Conservation (phyloP, 306 rosid genomes). For the Quercus alba region DNA sequence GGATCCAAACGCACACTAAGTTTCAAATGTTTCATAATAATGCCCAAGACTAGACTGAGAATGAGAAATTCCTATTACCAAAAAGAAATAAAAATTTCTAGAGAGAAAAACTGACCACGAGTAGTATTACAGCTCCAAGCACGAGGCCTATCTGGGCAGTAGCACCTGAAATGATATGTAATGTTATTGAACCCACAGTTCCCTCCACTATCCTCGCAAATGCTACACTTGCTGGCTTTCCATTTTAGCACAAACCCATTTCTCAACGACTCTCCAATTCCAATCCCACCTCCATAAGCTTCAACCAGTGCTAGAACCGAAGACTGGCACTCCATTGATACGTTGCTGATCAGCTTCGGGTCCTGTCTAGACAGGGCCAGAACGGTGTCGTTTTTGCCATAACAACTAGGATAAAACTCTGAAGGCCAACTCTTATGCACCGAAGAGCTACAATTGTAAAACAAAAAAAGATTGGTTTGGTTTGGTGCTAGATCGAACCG, state of each 20-base stretch:
- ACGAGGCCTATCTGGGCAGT: conserved; percentile 15
- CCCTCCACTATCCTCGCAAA: conserved; percentile 10
- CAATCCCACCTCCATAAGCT: too few relatives aligned
- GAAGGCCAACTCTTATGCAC: too few relatives aligned
- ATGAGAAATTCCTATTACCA: too few relatives aligned
- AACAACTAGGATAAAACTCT: conserved; percentile 6
- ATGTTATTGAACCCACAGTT: conserved; percentile 23
- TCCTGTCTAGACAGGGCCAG: conserved; percentile 8
- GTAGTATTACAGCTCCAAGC: background rate
- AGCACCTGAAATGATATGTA: background rate
- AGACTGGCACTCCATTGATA: background rate
- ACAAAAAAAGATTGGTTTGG: too few relatives aligned
- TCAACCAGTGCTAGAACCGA: too few relatives aligned
- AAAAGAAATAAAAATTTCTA: too few relatives aligned
- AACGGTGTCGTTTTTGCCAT: background rate
- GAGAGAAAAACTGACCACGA: conserved; percentile 18
- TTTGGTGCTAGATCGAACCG: too few relatives aligned
- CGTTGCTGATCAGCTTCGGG: background rate
- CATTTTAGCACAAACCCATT: background rate
- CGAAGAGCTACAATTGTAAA: too few relatives aligned
- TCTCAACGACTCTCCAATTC: too few relatives aligned
- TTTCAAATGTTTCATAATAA: too few relatives aligned
- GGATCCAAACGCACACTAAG: too few relatives aligned
- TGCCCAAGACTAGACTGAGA: too few relatives aligned
- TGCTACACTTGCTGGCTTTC: conserved; percentile 17